Percentiles rank a stretch among this genome's conserved stretches.
Evolutionary conservation across 2,329 filamentous ascomycete genomes (phyloP).

Genomic region (Aspergillus pseudoglaucus): DNA sequence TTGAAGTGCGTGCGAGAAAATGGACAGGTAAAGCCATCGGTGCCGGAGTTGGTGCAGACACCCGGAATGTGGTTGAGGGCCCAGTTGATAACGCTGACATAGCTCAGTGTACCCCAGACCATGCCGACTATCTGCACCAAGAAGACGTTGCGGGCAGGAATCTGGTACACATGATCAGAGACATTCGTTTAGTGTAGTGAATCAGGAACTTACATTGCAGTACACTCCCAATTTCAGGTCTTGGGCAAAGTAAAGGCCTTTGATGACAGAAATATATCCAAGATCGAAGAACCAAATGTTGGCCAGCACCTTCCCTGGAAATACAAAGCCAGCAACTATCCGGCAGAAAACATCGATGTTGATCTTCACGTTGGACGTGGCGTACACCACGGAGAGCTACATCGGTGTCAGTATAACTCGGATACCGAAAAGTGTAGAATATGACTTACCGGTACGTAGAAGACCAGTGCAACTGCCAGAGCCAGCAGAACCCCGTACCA

Average conservation of each 20-base stretch:
- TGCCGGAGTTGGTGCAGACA: conserved; percentile 47
- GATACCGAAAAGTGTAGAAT: no score
- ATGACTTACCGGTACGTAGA: conserved; percentile 16
- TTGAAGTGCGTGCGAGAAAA: conserved; percentile 55
- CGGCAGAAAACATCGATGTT: conserved; percentile 24
- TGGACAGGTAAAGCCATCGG: conserved; percentile 54
- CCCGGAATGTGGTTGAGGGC: conserved; percentile 37
- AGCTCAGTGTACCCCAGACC: conserved; percentile 39
- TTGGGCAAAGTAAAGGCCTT: conserved; percentile 21
- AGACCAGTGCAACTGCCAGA: conserved; percentile 16
- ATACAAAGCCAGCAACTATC: conserved; percentile 23
- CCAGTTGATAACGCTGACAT: conserved; percentile 42
- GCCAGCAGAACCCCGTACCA: conserved; percentile 22
- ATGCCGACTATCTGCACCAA: conserved; percentile 43
- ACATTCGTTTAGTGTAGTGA: background rate
- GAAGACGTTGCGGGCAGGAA: conserved; percentile 43
- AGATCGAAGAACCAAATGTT: conserved; percentile 26
- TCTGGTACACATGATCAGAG: conserved; percentile 6
- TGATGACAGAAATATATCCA: conserved; percentile 21
- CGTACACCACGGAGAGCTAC: conserved; percentile 20
- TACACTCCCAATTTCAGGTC: conserved; percentile 25
- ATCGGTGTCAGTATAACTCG: background rate
- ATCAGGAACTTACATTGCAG: conserved; percentile 10
- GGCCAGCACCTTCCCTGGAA: conserved; percentile 23
- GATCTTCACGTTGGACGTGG: conserved; percentile 20